Evolutionary conservation across 2,329 filamentous ascomycete genomes (phyloP), one percentile per base, ranked within the genome.

Genomic region (Penicillium brasilianum): DNA sequence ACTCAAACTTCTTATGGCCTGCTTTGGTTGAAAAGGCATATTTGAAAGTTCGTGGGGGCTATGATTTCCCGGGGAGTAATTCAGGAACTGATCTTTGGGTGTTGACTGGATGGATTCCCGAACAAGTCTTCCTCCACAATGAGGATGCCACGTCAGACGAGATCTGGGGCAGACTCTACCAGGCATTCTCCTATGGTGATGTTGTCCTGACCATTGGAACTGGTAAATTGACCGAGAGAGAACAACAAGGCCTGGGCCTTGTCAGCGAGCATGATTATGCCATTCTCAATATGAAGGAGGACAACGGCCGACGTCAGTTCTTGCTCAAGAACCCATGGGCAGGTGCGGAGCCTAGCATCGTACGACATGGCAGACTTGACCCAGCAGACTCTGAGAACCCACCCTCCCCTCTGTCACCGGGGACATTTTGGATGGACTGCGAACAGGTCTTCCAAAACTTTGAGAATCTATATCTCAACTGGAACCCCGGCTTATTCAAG

Each of bases 11-110:
- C 14, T 79, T 98, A 14, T 98, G 94, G 93, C 95, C 95, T 6
- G 93, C 94, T 2, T 82, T 99, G 4, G 81, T 98, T 16, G 95
- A 99, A 74, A 99, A 99, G 74, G 95, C 95, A 0, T 99, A 99
- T 69, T 82, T 99, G 1, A 99, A 98, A 80, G 87, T 98, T 11
- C 87, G 94, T 58, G 95, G 95, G 30, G 95, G 95, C 36, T 99
- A 99, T 74, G 93, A 99, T 72, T 99, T 99, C 67, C 94, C 95
- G 0, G 95, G 95, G 8, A 98, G 95, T 72, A 98, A 98, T 75
- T 98, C 94, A 0, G 93, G 92, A 11, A 98, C 94, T 2, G 95
- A 99, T 76, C 80, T 99, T 4, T 96, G 92, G 87, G 90, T 96
- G 1, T 78, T 99, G 57, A 96, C 91, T 0, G 94, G 95, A 32